A percentile compares a stretch with the other conserved stretches of the same genome.
Evolutionary conservation across 2,329 filamentous ascomycete species (phyloP).

Genomic region (Colletotrichum lupini): DNA sequence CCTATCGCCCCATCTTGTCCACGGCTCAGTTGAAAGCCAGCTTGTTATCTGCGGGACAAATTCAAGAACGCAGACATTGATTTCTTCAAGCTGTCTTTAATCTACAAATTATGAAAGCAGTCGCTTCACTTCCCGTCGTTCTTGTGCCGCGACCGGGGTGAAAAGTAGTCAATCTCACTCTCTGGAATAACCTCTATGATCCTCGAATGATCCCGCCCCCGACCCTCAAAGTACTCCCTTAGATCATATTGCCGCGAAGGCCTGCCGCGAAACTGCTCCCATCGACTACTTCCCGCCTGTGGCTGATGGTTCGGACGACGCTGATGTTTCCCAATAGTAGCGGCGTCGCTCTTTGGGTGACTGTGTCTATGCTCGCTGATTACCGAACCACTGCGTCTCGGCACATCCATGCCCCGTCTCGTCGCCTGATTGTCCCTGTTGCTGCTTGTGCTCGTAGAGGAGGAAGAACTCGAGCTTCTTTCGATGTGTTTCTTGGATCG

Average conservation of each 20-base stretch:
- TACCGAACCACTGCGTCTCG: background rate
- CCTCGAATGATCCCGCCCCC: slow-evolving; percentile 7
- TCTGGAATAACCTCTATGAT: slow-evolving; percentile 26
- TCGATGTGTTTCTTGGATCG: background rate
- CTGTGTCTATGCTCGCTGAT: background rate
- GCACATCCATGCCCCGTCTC: background rate
- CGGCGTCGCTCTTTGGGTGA: slow-evolving; percentile 12
- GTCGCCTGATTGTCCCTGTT: background rate
- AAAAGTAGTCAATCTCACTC: slow-evolving; percentile 17
- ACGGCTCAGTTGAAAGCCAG: too few species aligned
- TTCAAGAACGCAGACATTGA: background rate
- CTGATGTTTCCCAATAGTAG: slow-evolving; percentile 8
- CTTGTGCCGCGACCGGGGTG: background rate
- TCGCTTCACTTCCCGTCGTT: background rate
- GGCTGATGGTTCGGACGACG: background rate
- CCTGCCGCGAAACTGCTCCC: slow-evolving; percentile 6
- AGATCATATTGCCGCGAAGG: slow-evolving; percentile 13
- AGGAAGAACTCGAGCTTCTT: background rate
- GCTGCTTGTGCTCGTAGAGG: background rate
- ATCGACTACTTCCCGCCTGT: slow-evolving; percentile 7
- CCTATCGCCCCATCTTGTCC: too few species aligned
- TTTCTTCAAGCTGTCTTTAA: background rate
- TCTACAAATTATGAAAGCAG: background rate
- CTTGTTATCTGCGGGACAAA: too few species aligned
- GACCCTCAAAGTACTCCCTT: slow-evolving; percentile 5